Base-by-base conservation (phyloP, 192 early-diverging fungal species). In the Spinellus fusiger region DNA sequence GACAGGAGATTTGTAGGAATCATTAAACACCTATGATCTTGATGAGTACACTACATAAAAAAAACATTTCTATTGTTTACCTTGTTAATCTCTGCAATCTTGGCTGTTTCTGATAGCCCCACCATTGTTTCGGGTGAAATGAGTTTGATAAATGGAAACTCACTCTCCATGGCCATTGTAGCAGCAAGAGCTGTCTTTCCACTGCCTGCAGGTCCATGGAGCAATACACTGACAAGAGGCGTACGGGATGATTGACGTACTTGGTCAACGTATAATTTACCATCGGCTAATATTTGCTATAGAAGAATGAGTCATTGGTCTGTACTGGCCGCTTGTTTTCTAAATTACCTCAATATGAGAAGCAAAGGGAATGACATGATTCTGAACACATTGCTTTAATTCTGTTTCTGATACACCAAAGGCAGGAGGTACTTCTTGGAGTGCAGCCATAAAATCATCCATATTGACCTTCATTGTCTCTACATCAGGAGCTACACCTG, bases 131-230 rank as follows among this genome's bases (percentile, higher is more conserved):
- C 96, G 10, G 96, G 95, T 0, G 95, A 95, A 40, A 99, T 91
- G 33, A 99, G 75, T 75, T 96, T 97, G 73, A 98, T 91, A 71
- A 99, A 98, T 6, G 96, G 96, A 67, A 93, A 99, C 27, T 92
- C 83, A 46, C 87, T 90, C 25, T 81, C 70, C 77, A 91, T 89
- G 5, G 94, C 96, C 49, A 98, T 90, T 3, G 85, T 92, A n/a
- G 95, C 93, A 5, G 96, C 96, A 59, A 99, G 71, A 13, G 96
- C 94, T 0, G 94, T 98, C 71, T 97, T 99, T 56, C 96, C 96
- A 58, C 83, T 83, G 51, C 91, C 90, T 7, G 90, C 72, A 4
- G 92, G 88, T 55, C 90, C 94, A 69, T 95, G 89, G 25, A 98
- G 71, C 49, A 98, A 75, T 27, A 95, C 69, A 56, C 87, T 91